These are phyloP conservation scores for Nicotiana paniculata DNA, from an alignment of 257 asterid genomes.

Conservation along the genomic window DNA sequence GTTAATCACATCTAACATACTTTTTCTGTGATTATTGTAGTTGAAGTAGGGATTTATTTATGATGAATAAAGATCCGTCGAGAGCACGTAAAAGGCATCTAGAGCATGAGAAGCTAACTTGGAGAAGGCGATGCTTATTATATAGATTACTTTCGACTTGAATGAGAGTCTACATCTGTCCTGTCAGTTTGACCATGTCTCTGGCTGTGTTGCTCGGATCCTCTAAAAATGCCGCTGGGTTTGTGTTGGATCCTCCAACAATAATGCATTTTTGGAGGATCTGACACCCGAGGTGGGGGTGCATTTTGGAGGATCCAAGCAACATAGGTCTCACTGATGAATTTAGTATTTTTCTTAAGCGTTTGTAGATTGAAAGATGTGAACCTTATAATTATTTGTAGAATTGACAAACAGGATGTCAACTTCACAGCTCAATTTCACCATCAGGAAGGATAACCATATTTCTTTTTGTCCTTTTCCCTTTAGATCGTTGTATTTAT, in stretches of 20 bases:
- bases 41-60: not conserved
- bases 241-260: too few species aligned
- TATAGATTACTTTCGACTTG: not conserved
- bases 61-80: not conserved
- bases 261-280: too few species aligned
- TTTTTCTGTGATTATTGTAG: not conserved
- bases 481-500: not conserved
- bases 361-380: not conserved
- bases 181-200: not conserved
- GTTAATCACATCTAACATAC: not conserved
- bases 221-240: too few species aligned
- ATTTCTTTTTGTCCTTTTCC: not conserved
- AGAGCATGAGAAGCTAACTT: not conserved
- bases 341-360: not conserved
- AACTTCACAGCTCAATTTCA: not conserved
- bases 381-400: not conserved
- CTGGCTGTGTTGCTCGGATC: too few species aligned
- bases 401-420: not conserved
- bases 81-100: not conserved
- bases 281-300: too few species aligned
- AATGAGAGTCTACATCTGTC: not conserved
- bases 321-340: not conserved
- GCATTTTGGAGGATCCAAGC: too few species aligned
- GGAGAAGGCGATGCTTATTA: not conserved
- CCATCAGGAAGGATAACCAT: not conserved